Evolutionary conservation across 441 rosid genomes (phyloP).

Genomic region (Rhodomyrtus psidioides): DNA sequence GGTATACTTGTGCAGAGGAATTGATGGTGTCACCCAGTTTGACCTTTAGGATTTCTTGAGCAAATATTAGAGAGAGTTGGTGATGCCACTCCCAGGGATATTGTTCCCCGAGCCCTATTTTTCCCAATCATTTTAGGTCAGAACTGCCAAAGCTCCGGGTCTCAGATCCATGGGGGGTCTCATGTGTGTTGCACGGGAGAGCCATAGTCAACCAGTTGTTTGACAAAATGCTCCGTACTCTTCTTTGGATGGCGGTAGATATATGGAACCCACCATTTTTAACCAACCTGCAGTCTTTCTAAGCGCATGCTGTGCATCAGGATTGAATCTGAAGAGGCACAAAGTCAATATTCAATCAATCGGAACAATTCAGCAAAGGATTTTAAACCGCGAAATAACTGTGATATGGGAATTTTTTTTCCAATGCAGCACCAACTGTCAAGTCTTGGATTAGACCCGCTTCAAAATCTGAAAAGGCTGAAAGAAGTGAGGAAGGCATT

Average conservation of each 20-base stretch:
- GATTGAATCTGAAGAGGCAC: neutral
- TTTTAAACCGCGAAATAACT: neutral
- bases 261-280: neutral
- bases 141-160: neutral
- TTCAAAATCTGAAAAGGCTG: neutral
- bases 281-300: neutral
- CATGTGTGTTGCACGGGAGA: neutral
- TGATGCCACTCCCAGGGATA: neutral
- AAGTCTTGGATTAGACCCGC: neutral
- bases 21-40: constrained; percentile 33
- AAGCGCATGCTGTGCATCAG: neutral
- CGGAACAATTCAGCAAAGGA: neutral
- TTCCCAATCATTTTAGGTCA: neutral
- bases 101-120: neutral
- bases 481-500: neutral
- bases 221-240: neutral
- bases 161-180: neutral
- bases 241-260: neutral
- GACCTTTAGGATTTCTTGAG: constrained; percentile 15
- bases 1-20: neutral
- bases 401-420: neutral
- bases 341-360: neutral
- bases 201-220: neutral
- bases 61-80: neutral
- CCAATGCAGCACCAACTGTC: neutral